phyloP scores from a whole-genome alignment of 2,329 filamentous ascomycete genomes.

The Diaporthe sp. region DNA sequence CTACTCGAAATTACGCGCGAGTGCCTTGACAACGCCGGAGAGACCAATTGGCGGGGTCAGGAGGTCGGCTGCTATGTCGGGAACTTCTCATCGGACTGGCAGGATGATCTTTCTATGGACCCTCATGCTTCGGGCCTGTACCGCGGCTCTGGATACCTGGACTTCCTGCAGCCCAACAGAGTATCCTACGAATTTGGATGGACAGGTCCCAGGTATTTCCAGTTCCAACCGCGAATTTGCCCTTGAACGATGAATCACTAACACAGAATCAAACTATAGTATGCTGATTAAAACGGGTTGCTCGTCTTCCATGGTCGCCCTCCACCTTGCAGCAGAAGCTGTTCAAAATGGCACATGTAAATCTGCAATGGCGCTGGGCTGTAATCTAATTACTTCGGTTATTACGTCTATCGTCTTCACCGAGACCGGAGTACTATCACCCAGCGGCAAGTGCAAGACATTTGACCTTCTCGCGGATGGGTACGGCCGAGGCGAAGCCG shows the following conservation, averaged over 20 bases:
- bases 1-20: not conserved
- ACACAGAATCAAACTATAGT: too few species aligned
- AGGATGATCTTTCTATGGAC: not conserved
- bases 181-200: not conserved
- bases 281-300: slow-evolving; percentile 46
- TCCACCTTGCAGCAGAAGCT: slow-evolving; percentile 49
- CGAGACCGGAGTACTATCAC: slow-evolving; percentile 37
- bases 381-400: slow-evolving; percentile 45
- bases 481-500: slow-evolving; percentile 24
- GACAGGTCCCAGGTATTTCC: not conserved
- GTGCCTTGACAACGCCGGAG: not conserved
- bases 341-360: slow-evolving; percentile 45
- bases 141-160: not conserved
- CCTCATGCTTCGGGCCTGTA: not conserved
- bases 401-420: slow-evolving; percentile 42
- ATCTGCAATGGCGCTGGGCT: slow-evolving; percentile 45
- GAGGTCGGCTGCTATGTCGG: not conserved
- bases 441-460: not conserved
- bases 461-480: slow-evolving; percentile 27
- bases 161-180: not conserved
- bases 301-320: slow-evolving; percentile 48
- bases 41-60: not conserved
- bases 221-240: too few species aligned
- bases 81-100: not conserved
- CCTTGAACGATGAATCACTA: too few species aligned